phyloP scores from a whole-genome alignment of 1,139 yeast species.

The Pichiaceae sp. region DNA sequence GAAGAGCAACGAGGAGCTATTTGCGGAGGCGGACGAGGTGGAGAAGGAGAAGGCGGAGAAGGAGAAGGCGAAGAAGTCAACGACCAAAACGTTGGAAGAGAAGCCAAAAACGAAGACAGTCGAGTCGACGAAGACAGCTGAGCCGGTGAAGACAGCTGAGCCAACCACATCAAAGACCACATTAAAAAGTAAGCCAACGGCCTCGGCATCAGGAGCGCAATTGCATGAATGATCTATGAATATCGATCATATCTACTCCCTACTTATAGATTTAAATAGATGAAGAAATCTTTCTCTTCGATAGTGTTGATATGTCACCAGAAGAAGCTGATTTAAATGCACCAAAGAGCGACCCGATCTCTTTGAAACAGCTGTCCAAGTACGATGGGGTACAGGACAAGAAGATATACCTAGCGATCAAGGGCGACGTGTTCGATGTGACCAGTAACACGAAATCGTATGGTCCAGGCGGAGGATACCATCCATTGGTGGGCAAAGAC shows the following conservation, averaged over 20 bases:
- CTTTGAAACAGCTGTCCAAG: slow-evolving; percentile 30
- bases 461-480: slow-evolving; percentile 71
- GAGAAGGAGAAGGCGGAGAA: slow-evolving; percentile 4
- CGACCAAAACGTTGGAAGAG: background rate
- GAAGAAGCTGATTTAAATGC: slow-evolving; percentile 41
- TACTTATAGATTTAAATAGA: no score
- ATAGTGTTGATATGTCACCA: no score
- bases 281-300: no score
- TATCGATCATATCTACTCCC: no score
- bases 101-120: background rate
- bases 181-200: no score
- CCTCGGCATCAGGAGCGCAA: no score
- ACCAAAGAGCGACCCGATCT: slow-evolving; percentile 35
- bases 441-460: slow-evolving; percentile 55
- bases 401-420: slow-evolving; percentile 58
- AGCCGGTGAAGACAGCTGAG: background rate
- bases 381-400: slow-evolving; percentile 32
- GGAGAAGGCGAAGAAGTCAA: background rate
- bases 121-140: background rate
- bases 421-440: slow-evolving; percentile 74
- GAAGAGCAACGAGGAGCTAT: slow-evolving; percentile 32
- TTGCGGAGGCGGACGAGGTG: slow-evolving; percentile 10
- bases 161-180: background rate
- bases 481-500: slow-evolving; percentile 68
- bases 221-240: no score